Evolutionary conservation across 441 rosid species (phyloP).

Genomic region (Erysimum cheiri): DNA sequence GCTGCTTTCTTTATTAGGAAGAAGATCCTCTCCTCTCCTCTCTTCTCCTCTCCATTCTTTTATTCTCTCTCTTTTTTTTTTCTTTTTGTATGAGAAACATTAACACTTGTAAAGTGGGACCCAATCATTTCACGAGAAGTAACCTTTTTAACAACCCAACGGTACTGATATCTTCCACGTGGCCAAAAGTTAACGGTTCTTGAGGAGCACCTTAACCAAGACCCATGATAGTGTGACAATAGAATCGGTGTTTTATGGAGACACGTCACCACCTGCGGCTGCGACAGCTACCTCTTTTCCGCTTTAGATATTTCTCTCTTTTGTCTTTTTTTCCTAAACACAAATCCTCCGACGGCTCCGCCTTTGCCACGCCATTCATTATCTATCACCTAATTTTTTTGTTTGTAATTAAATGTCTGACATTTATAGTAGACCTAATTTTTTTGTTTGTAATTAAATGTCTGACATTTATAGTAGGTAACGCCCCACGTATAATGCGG

Average conservation of each 20-base stretch:
- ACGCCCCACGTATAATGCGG: background rate
- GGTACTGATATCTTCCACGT: slow-evolving; percentile 15
- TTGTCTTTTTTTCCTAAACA: background rate
- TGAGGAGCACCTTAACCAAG: slow-evolving; percentile 14
- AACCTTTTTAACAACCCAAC: slow-evolving; percentile 23
- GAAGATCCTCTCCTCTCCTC: background rate
- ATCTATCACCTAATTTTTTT: background rate
- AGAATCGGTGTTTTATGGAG: slow-evolving; percentile 8
- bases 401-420: too few species aligned
- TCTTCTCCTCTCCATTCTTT: background rate
- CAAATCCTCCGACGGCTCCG: slow-evolving; percentile 20
- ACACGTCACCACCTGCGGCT: slow-evolving; percentile 36
- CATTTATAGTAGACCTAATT: too few species aligned
- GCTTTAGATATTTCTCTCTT: slow-evolving; percentile 27
- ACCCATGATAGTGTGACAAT: background rate
- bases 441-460: background rate
- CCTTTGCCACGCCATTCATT: slow-evolving; percentile 22
- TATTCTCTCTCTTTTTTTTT: too few species aligned
- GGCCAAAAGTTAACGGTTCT: background rate
- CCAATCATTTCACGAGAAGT: slow-evolving; percentile 24
- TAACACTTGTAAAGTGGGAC: slow-evolving; percentile 20
- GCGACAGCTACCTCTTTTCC: slow-evolving; percentile 17
- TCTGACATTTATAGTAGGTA: too few species aligned
- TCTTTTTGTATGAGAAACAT: background rate
- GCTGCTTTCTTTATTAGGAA: background rate